Evolutionary conservation across 164 flowering plant species (phyloP).

Genomic region (Houttuynia cordata): DNA sequence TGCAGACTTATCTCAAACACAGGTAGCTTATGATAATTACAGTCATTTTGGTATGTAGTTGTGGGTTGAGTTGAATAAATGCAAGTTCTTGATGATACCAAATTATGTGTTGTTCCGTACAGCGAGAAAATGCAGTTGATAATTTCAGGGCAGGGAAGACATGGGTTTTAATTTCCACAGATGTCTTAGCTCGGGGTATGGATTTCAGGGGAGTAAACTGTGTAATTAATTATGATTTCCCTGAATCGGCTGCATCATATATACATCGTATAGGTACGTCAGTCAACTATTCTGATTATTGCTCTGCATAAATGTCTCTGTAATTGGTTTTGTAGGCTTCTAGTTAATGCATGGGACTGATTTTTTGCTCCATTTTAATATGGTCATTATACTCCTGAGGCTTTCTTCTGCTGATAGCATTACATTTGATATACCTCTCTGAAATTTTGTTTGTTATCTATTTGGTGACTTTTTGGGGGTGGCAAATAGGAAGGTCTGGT

Average conservation of each 20-base stretch:
- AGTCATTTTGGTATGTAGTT: not conserved
- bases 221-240: slow-evolving; percentile 92
- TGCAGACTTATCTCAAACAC: slow-evolving; percentile 59
- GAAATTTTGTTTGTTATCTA: too few relatives aligned
- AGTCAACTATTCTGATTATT: not conserved
- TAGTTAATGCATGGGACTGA: too few relatives aligned
- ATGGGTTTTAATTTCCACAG: slow-evolving; percentile 96
- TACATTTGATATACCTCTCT: too few relatives aligned
- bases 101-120: slow-evolving; percentile 11
- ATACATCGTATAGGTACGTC: slow-evolving; percentile 85
- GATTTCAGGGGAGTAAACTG: slow-evolving; percentile 96
- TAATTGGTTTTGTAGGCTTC: too few relatives aligned
- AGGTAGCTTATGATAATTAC: slow-evolving; percentile 31
- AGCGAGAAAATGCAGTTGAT: slow-evolving; percentile 87
- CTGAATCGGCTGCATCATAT: slow-evolving; percentile 82
- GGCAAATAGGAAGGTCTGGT: slow-evolving; percentile 65
- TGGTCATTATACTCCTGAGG: too few relatives aligned
- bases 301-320: too few relatives aligned
- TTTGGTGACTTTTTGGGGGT: not conserved
- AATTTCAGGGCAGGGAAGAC: slow-evolving; percentile 88
- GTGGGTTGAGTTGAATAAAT: not conserved
- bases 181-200: slow-evolving; percentile 94
- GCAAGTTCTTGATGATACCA: not conserved
- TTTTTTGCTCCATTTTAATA: too few relatives aligned
- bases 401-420: too few relatives aligned